Evolutionary conservation across 2,329 filamentous ascomycete genomes (phyloP).

Genomic region (Verticillium isaacii): DNA sequence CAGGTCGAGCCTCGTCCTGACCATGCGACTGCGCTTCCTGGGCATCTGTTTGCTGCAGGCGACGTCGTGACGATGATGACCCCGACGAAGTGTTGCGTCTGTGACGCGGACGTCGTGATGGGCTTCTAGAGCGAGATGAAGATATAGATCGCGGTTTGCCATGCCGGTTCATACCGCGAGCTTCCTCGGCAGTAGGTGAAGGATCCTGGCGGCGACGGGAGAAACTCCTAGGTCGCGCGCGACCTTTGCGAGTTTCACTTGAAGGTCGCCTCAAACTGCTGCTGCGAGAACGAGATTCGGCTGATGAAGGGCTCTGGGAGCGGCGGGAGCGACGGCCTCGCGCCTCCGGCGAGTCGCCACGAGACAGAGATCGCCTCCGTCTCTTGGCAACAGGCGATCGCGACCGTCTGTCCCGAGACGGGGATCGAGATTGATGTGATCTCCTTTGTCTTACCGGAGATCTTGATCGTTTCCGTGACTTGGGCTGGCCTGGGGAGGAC

Average conservation of each 20-base stretch:
- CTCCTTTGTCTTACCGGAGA: slow-evolving; percentile 27
- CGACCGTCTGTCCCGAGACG: slow-evolving; percentile 27
- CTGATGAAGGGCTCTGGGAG: slow-evolving; percentile 23
- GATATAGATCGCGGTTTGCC: slow-evolving; percentile 1
- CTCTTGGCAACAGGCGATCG: slow-evolving; percentile 11
- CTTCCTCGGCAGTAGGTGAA: not conserved
- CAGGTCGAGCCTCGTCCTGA: not conserved
- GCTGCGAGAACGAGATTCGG: slow-evolving; percentile 31
- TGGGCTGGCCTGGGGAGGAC: slow-evolving; percentile 22
- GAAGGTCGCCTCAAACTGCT: slow-evolving; percentile 17
- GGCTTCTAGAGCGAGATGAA: slow-evolving; percentile 12
- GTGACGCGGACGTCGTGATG: slow-evolving; percentile 17
- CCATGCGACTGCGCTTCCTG: not conserved
- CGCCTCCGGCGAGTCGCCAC: slow-evolving; percentile 7
- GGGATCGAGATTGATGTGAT: slow-evolving; percentile 25
- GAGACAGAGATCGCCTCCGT: slow-evolving; percentile 21
- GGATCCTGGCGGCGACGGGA: slow-evolving; percentile 1
- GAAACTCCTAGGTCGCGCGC: slow-evolving; percentile 10
- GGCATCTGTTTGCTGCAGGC: slow-evolving; percentile 21
- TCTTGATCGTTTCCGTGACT: slow-evolving; percentile 33
- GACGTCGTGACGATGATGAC: slow-evolving; percentile 44
- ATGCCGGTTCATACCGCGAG: not conserved
- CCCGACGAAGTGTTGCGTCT: slow-evolving; percentile 48
- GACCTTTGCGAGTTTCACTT: slow-evolving; percentile 5
- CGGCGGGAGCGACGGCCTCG: not conserved